A percentile compares a stretch with the other conserved stretches of the same genome.
phyloP scores from a whole-genome alignment of 2,329 filamentous ascomycete genomes.

The Drechslerella dactyloides region DNA sequence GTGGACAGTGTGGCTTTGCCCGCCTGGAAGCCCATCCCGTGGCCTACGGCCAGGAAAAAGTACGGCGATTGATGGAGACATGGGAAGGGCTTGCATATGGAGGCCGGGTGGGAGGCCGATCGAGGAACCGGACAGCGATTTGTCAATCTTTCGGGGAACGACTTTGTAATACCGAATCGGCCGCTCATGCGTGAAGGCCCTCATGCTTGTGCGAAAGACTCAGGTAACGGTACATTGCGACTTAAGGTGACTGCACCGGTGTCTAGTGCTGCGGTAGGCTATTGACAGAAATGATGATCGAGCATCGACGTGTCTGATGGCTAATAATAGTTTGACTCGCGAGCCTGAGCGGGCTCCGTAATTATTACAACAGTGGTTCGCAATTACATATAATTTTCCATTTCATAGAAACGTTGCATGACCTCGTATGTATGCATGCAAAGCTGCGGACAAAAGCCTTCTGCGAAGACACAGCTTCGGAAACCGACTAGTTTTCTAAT shows the following conservation, averaged over 20 bases:
- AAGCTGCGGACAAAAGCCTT: constrained; percentile 25
- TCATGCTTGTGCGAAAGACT: too few relatives aligned
- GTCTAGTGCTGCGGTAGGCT: constrained; percentile 20
- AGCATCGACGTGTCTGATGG: constrained; percentile 48
- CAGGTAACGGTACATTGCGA: constrained; percentile 37
- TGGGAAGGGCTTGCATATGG: constrained; percentile 49
- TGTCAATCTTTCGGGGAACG: constrained; percentile 50
- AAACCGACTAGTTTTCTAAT: constrained; percentile 11
- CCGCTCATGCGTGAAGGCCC: constrained; percentile 14
- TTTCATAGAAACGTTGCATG: constrained; percentile 47
- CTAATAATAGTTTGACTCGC: constrained; percentile 37
- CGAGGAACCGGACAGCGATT: constrained; percentile 47
- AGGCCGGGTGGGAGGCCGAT: constrained; percentile 18
- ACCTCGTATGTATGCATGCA: constrained; percentile 45
- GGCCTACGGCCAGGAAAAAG: constrained; percentile 35
- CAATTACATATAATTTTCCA: constrained; percentile 17
- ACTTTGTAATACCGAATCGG: constrained; percentile 39
- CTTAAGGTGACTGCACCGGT: background rate
- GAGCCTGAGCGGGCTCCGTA: too few relatives aligned
- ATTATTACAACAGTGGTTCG: background rate
- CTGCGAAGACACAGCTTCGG: background rate
- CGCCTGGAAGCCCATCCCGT: constrained; percentile 35
- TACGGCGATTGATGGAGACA: constrained; percentile 51
- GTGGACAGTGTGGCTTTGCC: constrained; percentile 49
- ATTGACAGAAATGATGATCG: constrained; percentile 24